A percentile compares a stretch with the other conserved stretches of the same genome.
phyloP scores from a whole-genome alignment of 1,139 yeast genomes.

The Yamadazyma dushanensis region DNA sequence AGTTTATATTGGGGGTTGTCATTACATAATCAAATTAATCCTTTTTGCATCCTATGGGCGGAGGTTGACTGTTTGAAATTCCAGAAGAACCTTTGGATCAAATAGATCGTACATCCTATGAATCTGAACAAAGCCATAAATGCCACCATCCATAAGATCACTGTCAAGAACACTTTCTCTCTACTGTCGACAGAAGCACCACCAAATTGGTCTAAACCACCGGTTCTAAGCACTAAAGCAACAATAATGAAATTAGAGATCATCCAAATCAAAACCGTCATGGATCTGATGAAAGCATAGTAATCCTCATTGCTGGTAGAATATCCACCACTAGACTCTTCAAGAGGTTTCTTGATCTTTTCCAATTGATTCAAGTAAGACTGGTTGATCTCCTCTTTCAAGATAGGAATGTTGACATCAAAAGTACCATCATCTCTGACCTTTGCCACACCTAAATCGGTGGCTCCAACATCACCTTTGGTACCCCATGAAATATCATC shows the following conservation, averaged over 20 bases:
- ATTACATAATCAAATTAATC: conserved; percentile 8
- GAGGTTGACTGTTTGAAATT: conserved; percentile 23
- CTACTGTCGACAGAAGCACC: conserved; percentile 23
- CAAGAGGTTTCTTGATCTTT: conserved; percentile 51
- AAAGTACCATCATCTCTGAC: conserved; percentile 65
- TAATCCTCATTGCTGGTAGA: conserved; percentile 59
- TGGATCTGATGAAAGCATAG: conserved; percentile 77
- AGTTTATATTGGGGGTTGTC: too few relatives aligned
- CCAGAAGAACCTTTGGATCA: conserved; percentile 39
- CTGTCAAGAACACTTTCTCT: conserved; percentile 59
- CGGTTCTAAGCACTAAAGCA: conserved; percentile 71
- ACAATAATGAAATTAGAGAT: conserved; percentile 69
- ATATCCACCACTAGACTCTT: conserved; percentile 28
- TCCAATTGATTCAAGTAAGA: conserved; percentile 63
- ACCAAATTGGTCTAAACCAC: conserved; percentile 51
- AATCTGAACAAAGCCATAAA: conserved; percentile 74
- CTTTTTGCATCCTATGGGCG: conserved; percentile 16
- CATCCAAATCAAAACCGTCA: conserved; percentile 80
- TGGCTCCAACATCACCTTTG: conserved; percentile 48
- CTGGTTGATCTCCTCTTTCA: conserved; percentile 59
- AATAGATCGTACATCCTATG: conserved; percentile 63
- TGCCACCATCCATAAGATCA: conserved; percentile 80
- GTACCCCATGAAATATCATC: conserved; percentile 56
- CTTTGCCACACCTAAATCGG: conserved; percentile 54
- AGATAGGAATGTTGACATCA: conserved; percentile 71